A percentile compares a stretch with the other conserved stretches of the same genome.
These are phyloP conservation scores for Filosporella fistucella DNA, from an alignment of 495 filamentous ascomycete genomes.

Conservation along the genomic window DNA sequence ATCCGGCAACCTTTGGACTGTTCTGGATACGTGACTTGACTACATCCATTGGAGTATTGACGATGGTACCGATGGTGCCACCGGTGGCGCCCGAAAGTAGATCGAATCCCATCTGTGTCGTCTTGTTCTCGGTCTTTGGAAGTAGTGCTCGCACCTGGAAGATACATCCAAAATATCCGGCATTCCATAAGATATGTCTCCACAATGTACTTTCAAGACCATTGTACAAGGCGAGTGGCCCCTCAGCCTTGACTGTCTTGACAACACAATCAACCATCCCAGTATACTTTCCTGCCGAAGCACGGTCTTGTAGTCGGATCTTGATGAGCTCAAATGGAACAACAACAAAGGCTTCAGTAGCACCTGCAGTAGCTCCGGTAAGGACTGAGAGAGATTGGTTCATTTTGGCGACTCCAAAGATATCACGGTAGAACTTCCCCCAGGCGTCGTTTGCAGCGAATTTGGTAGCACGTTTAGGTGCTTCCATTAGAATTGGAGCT, in stretches of 20 bases:
- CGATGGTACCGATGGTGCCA: conserved; percentile 85
- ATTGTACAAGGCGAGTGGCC: conserved; percentile 87
- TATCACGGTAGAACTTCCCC: conserved; percentile 83
- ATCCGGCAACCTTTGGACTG: conserved; percentile 71
- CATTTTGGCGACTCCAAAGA: conserved; percentile 81
- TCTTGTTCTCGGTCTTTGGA: conserved; percentile 74
- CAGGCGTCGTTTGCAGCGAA: conserved; percentile 98
- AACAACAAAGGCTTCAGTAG: conserved; percentile 92
- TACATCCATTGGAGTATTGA: conserved; percentile 97
- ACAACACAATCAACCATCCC: conserved; percentile 86
- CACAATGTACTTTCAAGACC: conserved; percentile 94
- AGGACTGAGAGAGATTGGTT: conserved; percentile 84
- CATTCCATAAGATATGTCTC: conserved; percentile 97
- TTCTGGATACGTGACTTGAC: conserved; percentile 98
- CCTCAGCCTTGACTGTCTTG: conserved; percentile 82
- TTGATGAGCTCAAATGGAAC: conserved; percentile 95
- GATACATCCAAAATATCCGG: conserved; percentile 97
- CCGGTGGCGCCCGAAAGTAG: conserved; percentile 81
- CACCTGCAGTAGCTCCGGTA: conserved; percentile 90
- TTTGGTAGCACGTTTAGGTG: conserved; percentile 96
- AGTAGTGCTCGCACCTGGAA: conserved; percentile 86
- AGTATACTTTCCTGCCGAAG: conserved; percentile 89
- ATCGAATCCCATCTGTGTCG: conserved; percentile 76
- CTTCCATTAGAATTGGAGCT: conserved; percentile 97
- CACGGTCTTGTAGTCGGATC: conserved; percentile 93